Evolutionary conservation across 306 rosid genomes (phyloP).

Genomic region (Quercus alba): DNA sequence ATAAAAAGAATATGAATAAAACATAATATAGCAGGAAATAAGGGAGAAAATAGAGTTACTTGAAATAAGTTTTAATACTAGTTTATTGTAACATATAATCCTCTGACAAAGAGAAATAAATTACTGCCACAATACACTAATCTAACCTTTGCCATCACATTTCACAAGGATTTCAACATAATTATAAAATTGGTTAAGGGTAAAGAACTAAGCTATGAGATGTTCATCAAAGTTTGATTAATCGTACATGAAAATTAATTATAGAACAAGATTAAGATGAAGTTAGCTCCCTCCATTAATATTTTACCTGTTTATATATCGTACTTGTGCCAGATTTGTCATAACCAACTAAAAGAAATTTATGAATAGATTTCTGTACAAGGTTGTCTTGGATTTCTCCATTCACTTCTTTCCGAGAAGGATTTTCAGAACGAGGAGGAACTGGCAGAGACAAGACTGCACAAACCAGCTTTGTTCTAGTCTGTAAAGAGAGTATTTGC

Average conservation of each 20-base stretch:
- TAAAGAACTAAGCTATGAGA: background rate
- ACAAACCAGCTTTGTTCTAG: conserved; percentile 46
- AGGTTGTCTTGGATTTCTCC: background rate
- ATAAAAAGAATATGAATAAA: background rate
- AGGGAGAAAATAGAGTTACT: background rate
- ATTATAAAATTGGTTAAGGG: background rate
- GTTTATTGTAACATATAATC: background rate
- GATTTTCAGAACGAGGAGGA: conserved; percentile 31
- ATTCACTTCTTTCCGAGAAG: conserved; percentile 15
- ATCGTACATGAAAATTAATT: background rate
- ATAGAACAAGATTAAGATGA: background rate
- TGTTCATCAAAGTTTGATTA: background rate
- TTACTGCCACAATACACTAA: background rate
- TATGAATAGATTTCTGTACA: conserved; percentile 33
- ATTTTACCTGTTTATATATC: conserved; percentile 69
- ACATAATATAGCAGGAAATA: background rate
- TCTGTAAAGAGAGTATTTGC: conserved; percentile 31
- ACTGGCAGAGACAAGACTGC: conserved; percentile 50
- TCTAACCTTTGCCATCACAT: background rate
- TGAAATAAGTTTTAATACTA: background rate
- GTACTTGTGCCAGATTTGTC: conserved; percentile 75
- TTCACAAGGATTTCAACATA: background rate
- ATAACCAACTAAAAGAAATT: conserved; percentile 64
- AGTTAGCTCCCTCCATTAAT: background rate
- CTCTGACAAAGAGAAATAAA: background rate